Evolutionary conservation across 2,329 filamentous ascomycete genomes (phyloP), one percentile per base, ranked within the genome.

Genomic region (Fusarium mundagurra): DNA sequence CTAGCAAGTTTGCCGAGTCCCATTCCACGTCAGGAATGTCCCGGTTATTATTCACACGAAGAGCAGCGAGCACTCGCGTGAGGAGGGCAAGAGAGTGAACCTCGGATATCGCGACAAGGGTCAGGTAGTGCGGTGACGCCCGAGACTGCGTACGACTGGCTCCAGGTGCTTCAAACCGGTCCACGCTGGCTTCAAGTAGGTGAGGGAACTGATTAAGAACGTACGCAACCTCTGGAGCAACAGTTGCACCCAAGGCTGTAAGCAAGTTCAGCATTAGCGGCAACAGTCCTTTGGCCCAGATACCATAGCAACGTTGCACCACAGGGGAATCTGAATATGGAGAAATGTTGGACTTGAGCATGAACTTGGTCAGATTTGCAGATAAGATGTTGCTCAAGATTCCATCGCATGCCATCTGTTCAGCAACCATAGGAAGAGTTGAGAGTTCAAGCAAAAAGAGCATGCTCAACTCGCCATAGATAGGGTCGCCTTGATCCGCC

Each of bases 401-500:
- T 38, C 93, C 95, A 77, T 98, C 94, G 45, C 94, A 92, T 1
- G 96, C 96, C 76, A 99, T 91, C 72, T 96, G 93, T 81, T 98
- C 96, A 6, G 96, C 96, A 59, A 98, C 88, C 24, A 90, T 84
- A 1, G 93, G 93, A 20, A 98, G 88, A 20, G 90, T 92, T 3
- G 95, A 98, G 18, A 99, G 88, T 75, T 97, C 94, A 29, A 98
- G 90, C 20, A 99, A 88, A 82, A 98, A 97, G 33, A 95, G 88
- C 45, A 98, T 88, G 77, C 93, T 94, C n/a, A 98, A 89, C 80
- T 98, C 95, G 73, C 95, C 96, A 81, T 98, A 98, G 36, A 98
- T 87, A 1, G 96, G 96, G 80, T 98, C 96, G 34, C 92, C 91
- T 64, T 92, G 89, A 41, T 92, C 88, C 1, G 92, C 89, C 31